Evolutionary conservation across 2,329 filamentous ascomycete genomes (phyloP).

Genomic region (Pleomassaria siparia): DNA sequence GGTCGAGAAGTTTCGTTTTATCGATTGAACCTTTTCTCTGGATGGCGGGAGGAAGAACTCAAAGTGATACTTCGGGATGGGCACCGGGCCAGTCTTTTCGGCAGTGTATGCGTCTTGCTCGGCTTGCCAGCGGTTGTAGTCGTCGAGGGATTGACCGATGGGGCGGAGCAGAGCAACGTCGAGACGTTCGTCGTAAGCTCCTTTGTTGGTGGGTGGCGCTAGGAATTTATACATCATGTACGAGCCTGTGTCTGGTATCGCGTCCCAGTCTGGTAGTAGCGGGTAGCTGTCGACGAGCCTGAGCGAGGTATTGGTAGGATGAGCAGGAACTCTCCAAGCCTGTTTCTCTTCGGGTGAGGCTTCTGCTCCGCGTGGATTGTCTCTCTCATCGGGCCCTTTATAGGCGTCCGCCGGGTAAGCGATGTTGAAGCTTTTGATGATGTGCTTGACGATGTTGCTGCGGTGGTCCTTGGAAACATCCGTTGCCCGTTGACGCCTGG

Average conservation of each 20-base stretch:
- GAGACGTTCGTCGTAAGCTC: constrained; percentile 59
- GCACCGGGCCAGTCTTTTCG: constrained; percentile 51
- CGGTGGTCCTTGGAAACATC: constrained; percentile 57
- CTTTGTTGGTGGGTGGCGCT: constrained; percentile 56
- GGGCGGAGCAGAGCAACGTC: constrained; percentile 62
- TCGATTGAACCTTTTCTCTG: constrained; percentile 48
- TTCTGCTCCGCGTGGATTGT: constrained; percentile 56
- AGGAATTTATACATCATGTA: constrained; percentile 64
- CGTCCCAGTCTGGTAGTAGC: constrained; percentile 62
- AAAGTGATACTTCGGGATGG: constrained; percentile 59
- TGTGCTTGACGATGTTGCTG: constrained; percentile 60
- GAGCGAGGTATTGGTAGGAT: constrained; percentile 60
- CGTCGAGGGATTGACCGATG: constrained; percentile 54
- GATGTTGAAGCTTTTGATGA: constrained; percentile 65
- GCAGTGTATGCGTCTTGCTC: constrained; percentile 45
- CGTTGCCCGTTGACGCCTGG: constrained; percentile 38
- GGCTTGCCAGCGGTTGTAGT: constrained; percentile 53
- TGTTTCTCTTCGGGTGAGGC: constrained; percentile 56
- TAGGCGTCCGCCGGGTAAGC: constrained; percentile 65
- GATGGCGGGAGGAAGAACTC: constrained; percentile 60
- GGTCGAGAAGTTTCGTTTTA: constrained; percentile 59
- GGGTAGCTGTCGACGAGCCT: constrained; percentile 63
- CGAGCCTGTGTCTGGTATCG: constrained; percentile 59
- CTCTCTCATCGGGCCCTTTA: constrained; percentile 65
- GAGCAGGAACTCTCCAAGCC: constrained; percentile 62